phyloP scores from a whole-genome alignment of 805 yeast genomes.

The Metschnikowia baotianmanensis region DNA sequence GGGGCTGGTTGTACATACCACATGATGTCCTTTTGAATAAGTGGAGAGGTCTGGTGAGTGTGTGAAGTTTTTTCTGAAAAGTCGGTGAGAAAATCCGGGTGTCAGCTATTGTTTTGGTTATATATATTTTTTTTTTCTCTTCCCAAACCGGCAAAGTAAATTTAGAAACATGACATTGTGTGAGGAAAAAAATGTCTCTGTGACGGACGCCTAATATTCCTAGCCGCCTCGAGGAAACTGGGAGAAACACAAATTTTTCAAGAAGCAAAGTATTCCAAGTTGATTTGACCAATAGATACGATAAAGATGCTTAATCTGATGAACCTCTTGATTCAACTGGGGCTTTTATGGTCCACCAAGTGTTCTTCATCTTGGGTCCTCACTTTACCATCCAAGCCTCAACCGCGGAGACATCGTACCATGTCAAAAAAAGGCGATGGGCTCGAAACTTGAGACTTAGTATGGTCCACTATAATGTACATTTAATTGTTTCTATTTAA shows the following conservation, averaged over 20 bases:
- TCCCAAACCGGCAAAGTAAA: conserved; percentile 6
- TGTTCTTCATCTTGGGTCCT: neutral
- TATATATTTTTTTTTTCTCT: conserved; percentile 9
- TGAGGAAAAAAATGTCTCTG: conserved; percentile 12
- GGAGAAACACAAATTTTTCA: neutral
- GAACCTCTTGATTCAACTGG: too few species aligned
- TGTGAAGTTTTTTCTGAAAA: too few species aligned
- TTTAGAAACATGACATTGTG: conserved; percentile 11
- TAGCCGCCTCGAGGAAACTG: neutral
- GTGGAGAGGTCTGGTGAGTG: neutral
- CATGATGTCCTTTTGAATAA: conserved; percentile 10
- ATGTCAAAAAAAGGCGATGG: too few species aligned
- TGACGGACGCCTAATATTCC: conserved; percentile 9
- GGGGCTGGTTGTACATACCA: conserved; percentile 12
- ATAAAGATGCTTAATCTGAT: too few species aligned
- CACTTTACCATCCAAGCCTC: too few species aligned
- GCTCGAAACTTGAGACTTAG: too few species aligned
- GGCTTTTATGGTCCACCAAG: too few species aligned
- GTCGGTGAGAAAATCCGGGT: too few species aligned
- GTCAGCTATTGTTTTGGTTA: conserved; percentile 5
- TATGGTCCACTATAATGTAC: too few species aligned
- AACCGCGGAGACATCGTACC: too few species aligned
- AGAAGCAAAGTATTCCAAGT: neutral
- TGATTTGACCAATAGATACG: neutral
- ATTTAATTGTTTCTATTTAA: too few species aligned